Base-by-base conservation (phyloP, 306 rosid species). In the Cicer cuneatum region DNA sequence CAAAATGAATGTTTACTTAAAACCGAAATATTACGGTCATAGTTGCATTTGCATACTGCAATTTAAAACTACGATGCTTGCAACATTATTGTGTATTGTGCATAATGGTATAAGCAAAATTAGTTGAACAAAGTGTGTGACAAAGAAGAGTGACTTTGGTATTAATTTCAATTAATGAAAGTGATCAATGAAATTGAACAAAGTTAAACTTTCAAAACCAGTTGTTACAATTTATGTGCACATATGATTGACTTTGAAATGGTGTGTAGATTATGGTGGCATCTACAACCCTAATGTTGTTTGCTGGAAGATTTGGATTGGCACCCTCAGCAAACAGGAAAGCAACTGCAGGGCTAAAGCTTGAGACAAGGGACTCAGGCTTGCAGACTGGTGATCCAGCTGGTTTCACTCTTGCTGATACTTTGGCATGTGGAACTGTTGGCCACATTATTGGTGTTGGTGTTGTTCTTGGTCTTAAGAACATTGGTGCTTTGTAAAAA, bases 381-480 rank as follows among this genome's bases (percentile, higher is more conserved):
- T 80, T 94, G 80, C 98, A 95, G 82, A 92, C 96, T 0, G 99
- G 99, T 53, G 99, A 92, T 80, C 98, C 97, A 33, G 97, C 98
- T 57, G 97, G 98, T 0, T 94, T 95, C 87, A 95, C 99, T 5
- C 98, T 94, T 46, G 98, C 99, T 69, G 97, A 95, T 62, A 95
- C 99, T 49, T 86, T 95, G 96, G 99, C 99, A 1, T 95, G 98
- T 71, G 99, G 99, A 5, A 0, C 14, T 15, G 81, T 92, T 5
- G 99, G 99, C 33, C 99, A 92, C 89, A 92, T 94, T 81, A 90
- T 94, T 78, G 99, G 99, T 12, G 96, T 92, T 78, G 96, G 99
- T 9, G 88, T 92, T 58, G 99, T 92, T 84, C 96, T 94, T 85
- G 99, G 99, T 66, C 99, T 92, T 21, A 92, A 87, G 79, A 87